These are phyloP conservation scores for Paraphoma chrysanthemicola DNA, from an alignment of 2,329 filamentous ascomycete genomes.

Conservation along the genomic window DNA sequence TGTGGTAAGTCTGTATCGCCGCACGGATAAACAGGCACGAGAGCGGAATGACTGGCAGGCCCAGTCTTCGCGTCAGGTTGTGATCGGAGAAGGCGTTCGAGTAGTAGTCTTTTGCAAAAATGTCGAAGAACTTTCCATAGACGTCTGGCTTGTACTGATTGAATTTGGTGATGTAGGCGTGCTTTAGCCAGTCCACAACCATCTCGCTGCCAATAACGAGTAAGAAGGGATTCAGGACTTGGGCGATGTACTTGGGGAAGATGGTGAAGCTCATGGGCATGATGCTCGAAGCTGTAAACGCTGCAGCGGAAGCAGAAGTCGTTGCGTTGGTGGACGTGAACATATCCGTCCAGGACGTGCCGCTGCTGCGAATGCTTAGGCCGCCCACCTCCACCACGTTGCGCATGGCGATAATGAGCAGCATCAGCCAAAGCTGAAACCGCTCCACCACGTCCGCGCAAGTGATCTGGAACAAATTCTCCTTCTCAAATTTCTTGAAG, in stretches of 20 bases:
- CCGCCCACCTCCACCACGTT: conserved; percentile 97
- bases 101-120: conserved; percentile 97
- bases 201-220: conserved; percentile 96
- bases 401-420: conserved; percentile 92
- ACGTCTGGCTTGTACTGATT: conserved; percentile 94
- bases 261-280: conserved; percentile 91
- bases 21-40: conserved; percentile 96
- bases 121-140: conserved; percentile 88
- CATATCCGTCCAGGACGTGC: conserved; percentile 40
- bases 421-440: conserved; percentile 97
- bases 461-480: conserved; percentile 94
- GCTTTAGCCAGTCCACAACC: conserved; percentile 95
- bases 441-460: conserved; percentile 97
- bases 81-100: conserved; percentile 93
- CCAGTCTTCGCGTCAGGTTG: conserved; percentile 86
- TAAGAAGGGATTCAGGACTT: conserved; percentile 90
- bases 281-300: conserved; percentile 72
- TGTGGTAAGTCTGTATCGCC: conserved; percentile 94
- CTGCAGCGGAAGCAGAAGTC: conserved; percentile 50
- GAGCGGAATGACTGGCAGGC: conserved; percentile 88
- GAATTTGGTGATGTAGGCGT: conserved; percentile 97
- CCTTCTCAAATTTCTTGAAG: conserved; percentile 98
- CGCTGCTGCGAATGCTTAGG: conserved; percentile 62
- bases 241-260: conserved; percentile 83
- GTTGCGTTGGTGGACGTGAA: conserved; percentile 56